Base-by-base conservation (phyloP, 1,139 yeast genomes). In the Keqinozyma sinolaborantium region DNA sequence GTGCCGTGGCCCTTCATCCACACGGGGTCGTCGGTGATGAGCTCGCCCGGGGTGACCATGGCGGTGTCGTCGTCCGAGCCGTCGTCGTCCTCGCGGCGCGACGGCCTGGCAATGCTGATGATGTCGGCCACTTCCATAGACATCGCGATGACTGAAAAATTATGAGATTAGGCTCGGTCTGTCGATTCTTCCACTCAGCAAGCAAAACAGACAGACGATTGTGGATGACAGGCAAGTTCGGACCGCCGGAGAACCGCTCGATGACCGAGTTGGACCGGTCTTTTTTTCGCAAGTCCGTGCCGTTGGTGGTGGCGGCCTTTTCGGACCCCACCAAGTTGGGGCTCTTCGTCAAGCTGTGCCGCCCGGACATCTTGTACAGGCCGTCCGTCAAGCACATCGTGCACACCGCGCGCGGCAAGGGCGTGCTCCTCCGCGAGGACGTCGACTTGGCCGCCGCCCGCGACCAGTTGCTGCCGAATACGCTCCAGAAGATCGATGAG, bases 1-100 rank as follows among this genome's bases (percentile, higher is more conserved):
- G 98, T 94, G 3, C 98, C 98, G 55, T 94, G 99, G 21, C 98
- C 99, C 55, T 95, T 78, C 98, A 94, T 94, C 97, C 97, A 92
- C 4, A 83, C 75, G 5, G 96, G 88, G 51, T 94, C 98, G 47
- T 85, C 95, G 0, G 98, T 92, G 12, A 94, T 86, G 34, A 90
- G 64, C 53, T 94, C 97, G n/a, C 99, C 99, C 0, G 99, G 99
- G 0, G 97, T 87, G 12, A 92, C 95, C 14, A 70, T 63, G 23
- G 66, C 50, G 30, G 47, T 44, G 26, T 43, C 34, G 9, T 40
- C 53, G 25, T 61, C 70, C 1, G 60, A 48, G 62, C 61, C 59
- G 5, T 60, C 66, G 4, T 51, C 40, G 33, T 60, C 68, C 1
- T 59, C 48, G 16, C 47, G 60, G 4, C 47, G 30, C 39, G 24